Base-by-base conservation (phyloP, 257 asterid genomes). In the Pogostemon cablin region DNA sequence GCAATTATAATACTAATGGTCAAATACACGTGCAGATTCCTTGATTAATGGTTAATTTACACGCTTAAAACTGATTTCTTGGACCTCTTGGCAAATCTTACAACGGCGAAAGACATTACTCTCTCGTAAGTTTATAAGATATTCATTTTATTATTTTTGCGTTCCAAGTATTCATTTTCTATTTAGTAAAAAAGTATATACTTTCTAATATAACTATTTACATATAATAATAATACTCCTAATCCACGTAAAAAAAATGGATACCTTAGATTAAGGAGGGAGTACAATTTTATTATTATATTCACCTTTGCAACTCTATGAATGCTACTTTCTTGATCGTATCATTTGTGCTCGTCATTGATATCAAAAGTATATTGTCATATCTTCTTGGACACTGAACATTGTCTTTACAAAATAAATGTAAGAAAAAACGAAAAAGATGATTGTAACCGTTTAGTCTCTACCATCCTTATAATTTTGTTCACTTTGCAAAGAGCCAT, bases 381-480 rank as follows among this genome's bases (percentile, higher is more conserved):
- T 44, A 37, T 34, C 46, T 35, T 49, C 6, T 46, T 62, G 69
- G 73, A 55, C 59, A 32, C 37, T 60, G 72, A 62, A 71, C 54
- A 49, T 40, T 48, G 10, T 57, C 35, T 48, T 52, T 40, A 50
- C 46, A 17, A 32, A 25, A 15, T 41, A 39, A 67, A 52, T 8
- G 68, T 3, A 44, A 35, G 53, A 48, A 9, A 55, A 46, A 17
- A 20, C 17, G 8, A 2, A 49, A 75, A 53, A 37, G 35, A 46
- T 62, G 78, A 71, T 61, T 9, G 67, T 2, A 71, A 79, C 80
- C 7, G 25, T 37, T 44, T 5, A 17, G 44, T 34, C 59, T 38
- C 32, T 39, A 63, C 69, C 75, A 54, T 55, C 69, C 78, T 65
- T 55, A 74, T 59, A 72, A 42, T 62, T 61, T 56, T 42, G 73